These are phyloP conservation scores for Barbarea vulgaris DNA, from an alignment of 345 rosid species.

Conservation along the genomic window DNA sequence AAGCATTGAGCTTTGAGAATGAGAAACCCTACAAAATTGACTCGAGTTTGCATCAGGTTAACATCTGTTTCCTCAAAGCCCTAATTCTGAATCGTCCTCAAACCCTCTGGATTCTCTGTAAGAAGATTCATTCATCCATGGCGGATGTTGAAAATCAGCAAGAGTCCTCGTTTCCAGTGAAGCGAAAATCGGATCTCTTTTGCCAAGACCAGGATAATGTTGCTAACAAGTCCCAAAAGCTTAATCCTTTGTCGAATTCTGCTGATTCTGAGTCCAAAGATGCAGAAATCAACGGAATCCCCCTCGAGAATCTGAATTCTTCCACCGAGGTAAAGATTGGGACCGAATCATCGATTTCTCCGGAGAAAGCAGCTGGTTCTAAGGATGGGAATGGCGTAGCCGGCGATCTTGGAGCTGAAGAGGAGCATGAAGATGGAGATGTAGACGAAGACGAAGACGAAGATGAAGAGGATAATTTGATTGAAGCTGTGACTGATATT, in stretches of 20 bases:
- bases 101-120: neutral
- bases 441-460: conserved; percentile 21
- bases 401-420: conserved; percentile 30
- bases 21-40: conserved; percentile 35
- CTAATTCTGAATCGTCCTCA: conserved; percentile 22
- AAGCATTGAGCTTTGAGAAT: no score
- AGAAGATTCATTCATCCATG: conserved; percentile 45
- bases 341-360: conserved; percentile 23
- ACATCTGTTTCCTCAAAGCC: neutral
- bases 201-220: conserved; percentile 37
- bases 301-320: conserved; percentile 6
- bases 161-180: conserved; percentile 58
- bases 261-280: conserved; percentile 28
- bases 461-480: conserved; percentile 30
- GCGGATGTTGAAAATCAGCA: conserved; percentile 51
- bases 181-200: conserved; percentile 57
- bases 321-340: conserved; percentile 9
- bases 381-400: conserved; percentile 16
- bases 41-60: conserved; percentile 3
- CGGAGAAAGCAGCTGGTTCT: conserved; percentile 20
- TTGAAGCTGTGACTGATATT: conserved; percentile 35
- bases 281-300: neutral
- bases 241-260: conserved; percentile 26
- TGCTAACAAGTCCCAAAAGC: conserved; percentile 52
- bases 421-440: conserved; percentile 9